These are phyloP conservation scores for Fomitopsis palustris DNA, from an alignment of 1,284 basidiomycete species.

Conservation along the genomic window DNA sequence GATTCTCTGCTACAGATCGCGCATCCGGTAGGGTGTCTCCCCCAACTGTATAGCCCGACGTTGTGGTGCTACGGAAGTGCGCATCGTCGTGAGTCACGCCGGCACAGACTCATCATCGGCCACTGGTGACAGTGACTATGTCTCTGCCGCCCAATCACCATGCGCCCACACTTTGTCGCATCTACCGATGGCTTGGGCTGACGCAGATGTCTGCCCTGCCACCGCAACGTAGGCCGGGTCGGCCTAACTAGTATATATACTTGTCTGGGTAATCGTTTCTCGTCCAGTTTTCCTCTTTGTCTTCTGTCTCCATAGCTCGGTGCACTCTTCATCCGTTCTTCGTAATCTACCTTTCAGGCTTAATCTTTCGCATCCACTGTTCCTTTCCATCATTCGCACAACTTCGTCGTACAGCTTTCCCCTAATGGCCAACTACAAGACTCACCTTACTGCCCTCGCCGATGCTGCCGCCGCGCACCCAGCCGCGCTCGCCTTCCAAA, in stretches of 20 bases:
- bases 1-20: not conserved
- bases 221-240: not conserved
- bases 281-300: not conserved
- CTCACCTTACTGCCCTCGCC: slow-evolving; percentile 50
- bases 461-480: slow-evolving; percentile 39
- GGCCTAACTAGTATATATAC: not conserved
- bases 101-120: not conserved
- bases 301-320: not conserved
- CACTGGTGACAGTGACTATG: not conserved
- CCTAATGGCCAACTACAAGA: slow-evolving; percentile 21
- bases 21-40: not conserved
- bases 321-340: not conserved
- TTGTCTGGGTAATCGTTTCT: not conserved
- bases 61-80: not conserved
- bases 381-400: slow-evolving; percentile 6
- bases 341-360: not conserved
- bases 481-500: slow-evolving; percentile 42
- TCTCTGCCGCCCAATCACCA: not conserved
- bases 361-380: slow-evolving; percentile 7
- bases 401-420: not conserved
- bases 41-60: not conserved
- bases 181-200: not conserved
- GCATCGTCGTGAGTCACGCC: not conserved
- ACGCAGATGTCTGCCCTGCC: not conserved
- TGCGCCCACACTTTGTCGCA: not conserved